Percentiles rank a stretch among this genome's conserved stretches.
These are phyloP conservation scores for Metarhizium sp. DNA, from an alignment of 2,329 filamentous ascomycete genomes.

Conservation along the genomic window DNA sequence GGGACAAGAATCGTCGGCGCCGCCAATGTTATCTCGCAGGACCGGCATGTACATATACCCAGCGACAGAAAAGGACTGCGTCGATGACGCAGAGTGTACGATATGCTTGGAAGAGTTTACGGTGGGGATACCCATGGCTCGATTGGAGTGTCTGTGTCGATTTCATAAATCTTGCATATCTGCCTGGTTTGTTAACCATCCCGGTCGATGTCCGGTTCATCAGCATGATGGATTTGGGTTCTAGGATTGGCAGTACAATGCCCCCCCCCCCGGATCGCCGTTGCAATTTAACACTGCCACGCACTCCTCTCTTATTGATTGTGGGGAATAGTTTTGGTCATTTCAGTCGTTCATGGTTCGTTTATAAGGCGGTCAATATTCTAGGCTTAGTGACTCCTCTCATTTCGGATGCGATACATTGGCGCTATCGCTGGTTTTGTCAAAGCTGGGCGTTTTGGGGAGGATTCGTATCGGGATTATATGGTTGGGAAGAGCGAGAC, in stretches of 20 bases:
- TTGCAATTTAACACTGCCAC: background rate
- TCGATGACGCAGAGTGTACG: slow-evolving; percentile 58
- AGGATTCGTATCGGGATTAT: background rate
- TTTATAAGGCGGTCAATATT: background rate
- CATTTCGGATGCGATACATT: background rate
- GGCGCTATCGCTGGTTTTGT: background rate
- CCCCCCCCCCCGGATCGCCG: too few species aligned
- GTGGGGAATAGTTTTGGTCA: background rate
- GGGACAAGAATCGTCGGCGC: slow-evolving; percentile 14
- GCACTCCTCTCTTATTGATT: background rate
- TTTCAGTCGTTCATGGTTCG: background rate
- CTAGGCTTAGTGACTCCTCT: background rate
- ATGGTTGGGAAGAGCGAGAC: background rate
- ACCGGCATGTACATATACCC: slow-evolving; percentile 55
- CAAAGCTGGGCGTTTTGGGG: background rate
- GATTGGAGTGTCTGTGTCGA: slow-evolving; percentile 56
- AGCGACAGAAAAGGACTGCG: slow-evolving; percentile 59
- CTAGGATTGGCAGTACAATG: slow-evolving; percentile 10
- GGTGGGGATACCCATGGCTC: slow-evolving; percentile 52
- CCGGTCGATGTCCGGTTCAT: slow-evolving; percentile 56
- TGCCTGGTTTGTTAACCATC: slow-evolving; percentile 53
- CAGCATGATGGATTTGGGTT: slow-evolving; percentile 54
- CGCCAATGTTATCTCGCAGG: slow-evolving; percentile 28
- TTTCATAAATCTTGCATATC: slow-evolving; percentile 54
- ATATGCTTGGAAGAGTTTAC: slow-evolving; percentile 60